Evolutionary conservation across 495 filamentous ascomycete species (phyloP), one percentile per base, ranked within the genome.

Genomic region (Penicillium paxilli): DNA sequence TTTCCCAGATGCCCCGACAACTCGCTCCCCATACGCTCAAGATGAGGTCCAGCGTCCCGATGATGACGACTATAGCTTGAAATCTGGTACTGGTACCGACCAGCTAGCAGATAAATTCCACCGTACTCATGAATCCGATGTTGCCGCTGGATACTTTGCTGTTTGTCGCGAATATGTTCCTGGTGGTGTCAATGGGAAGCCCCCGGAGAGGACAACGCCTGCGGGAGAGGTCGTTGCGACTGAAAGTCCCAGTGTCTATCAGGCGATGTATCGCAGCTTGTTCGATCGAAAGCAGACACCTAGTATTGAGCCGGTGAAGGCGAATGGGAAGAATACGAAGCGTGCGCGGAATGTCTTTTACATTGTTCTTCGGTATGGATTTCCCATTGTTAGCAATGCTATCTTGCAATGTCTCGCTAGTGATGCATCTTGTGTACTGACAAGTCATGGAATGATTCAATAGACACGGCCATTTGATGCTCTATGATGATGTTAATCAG

Each of bases 391-490:
- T n/a, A 7, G 4, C 26, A 9, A 3, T 32, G 9, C 16, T 20
- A 2, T 6, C 0, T 20, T 20, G n/a, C n/a, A 38, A 16, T 26
- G 44, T 32, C 35, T 16, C 24, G 24, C 40, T 49, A 5, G n/a
- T 42, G 16, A 38, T 51, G 26, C 26, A n/a, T 8, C 20, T 23
- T 26, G 38, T 22, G 22, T 57, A 41, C 70, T 72, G 44, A 67
- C 57, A 30, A 47, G 54, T 5, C n/a, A 17, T 48, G 23, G 1
- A 3, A 21, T n/a, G n/a, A 51, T 56, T 30, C 8, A 24, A 16
- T 57, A 95, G 94, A 72, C 95, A 96, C 71, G 92, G 92, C 26
- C 90, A 98, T 64, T 71, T 98, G 50, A 96, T 98, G 91, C 87
- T 98, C 19, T 98, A 96, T 70, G 94, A 98, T 63, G 91, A 97